A percentile compares a stretch with the other conserved stretches of the same genome.
These are phyloP conservation scores for Amylostereum areolatum DNA, from an alignment of 1,284 basidiomycete genomes.

Conservation along the genomic window DNA sequence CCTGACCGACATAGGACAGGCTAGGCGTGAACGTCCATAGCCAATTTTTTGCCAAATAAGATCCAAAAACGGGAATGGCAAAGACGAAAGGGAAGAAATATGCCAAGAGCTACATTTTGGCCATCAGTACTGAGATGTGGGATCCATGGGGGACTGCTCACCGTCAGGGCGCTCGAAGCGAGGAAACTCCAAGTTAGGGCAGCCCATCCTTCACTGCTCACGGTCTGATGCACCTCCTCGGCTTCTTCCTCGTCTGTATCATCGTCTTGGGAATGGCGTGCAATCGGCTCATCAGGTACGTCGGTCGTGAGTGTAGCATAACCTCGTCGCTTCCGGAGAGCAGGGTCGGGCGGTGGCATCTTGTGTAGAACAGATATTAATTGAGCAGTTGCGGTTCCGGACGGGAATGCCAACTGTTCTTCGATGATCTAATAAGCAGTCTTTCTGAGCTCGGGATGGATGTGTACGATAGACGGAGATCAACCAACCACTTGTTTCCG, in stretches of 20 bases:
- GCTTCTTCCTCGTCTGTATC: constrained; percentile 7
- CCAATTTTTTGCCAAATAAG: constrained; percentile 83
- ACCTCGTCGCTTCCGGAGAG: neutral
- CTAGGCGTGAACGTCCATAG: constrained; percentile 94
- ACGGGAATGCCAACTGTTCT: constrained; percentile 91
- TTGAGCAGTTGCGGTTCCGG: constrained; percentile 95
- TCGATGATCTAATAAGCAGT: constrained; percentile 69
- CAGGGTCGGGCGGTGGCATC: constrained; percentile 55
- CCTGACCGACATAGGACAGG: constrained; percentile 88
- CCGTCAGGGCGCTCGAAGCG: constrained; percentile 67
- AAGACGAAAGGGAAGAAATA: constrained; percentile 92
- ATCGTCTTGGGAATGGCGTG: constrained; percentile 24
- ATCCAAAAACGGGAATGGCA: constrained; percentile 85
- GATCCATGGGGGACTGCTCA: constrained; percentile 28
- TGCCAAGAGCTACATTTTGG: constrained; percentile 52
- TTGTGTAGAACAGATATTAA: constrained; percentile 89
- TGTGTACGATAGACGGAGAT: constrained; percentile 8
- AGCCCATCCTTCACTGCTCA: constrained; percentile 64
- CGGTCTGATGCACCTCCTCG: constrained; percentile 25
- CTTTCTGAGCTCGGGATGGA: neutral
- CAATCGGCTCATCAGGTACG: constrained; percentile 5
- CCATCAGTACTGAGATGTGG: neutral
- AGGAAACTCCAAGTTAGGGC: constrained; percentile 72
- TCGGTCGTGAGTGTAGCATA: constrained; percentile 13
- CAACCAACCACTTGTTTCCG: constrained; percentile 81